A percentile compares a stretch with the other conserved stretches of the same genome.
phyloP scores from a whole-genome alignment of 1,139 yeast genomes.

The Geotrichum siamense region DNA sequence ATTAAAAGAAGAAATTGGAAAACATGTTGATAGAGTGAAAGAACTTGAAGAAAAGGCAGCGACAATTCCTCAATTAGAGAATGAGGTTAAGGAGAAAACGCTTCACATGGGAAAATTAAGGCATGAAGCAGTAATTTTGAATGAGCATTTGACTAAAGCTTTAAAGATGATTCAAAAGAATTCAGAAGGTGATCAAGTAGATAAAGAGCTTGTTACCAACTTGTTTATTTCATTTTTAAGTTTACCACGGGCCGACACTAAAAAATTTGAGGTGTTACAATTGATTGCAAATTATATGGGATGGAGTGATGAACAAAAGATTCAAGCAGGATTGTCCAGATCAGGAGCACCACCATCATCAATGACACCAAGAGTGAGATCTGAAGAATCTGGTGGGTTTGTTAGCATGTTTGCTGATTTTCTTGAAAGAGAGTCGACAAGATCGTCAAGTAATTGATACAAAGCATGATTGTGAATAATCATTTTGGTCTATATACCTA shows the following conservation, averaged over 20 bases:
- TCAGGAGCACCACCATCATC: conserved; percentile 17
- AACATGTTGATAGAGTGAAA: conserved; percentile 12
- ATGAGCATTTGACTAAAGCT: conserved; percentile 91
- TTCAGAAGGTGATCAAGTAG: conserved; percentile 68
- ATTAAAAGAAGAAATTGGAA: not conserved
- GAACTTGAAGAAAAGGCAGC: conserved; percentile 32
- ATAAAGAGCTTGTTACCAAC: conserved; percentile 81
- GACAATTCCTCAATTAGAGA: conserved; percentile 37
- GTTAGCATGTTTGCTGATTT: conserved; percentile 87
- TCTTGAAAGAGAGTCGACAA: conserved; percentile 55
- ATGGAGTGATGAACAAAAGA: conserved; percentile 81
- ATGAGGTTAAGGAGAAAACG: conserved; percentile 63
- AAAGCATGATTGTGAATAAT: too few relatives aligned
- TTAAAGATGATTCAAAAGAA: conserved; percentile 70
- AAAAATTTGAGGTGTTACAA: conserved; percentile 85
- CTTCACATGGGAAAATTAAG: conserved; percentile 80
- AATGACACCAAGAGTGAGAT: conserved; percentile 24
- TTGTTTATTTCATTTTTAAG: conserved; percentile 76
- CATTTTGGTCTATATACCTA: too few relatives aligned
- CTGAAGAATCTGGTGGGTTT: conserved; percentile 54
- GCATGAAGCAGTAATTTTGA: conserved; percentile 90
- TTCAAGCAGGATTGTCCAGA: conserved; percentile 73
- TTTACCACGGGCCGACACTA: conserved; percentile 87
- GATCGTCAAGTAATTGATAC: conserved; percentile 1
- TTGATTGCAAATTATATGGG: conserved; percentile 72